Evolutionary conservation across 169 alveolate species (phyloP).

Genomic region (Eimeria maxima): DNA sequence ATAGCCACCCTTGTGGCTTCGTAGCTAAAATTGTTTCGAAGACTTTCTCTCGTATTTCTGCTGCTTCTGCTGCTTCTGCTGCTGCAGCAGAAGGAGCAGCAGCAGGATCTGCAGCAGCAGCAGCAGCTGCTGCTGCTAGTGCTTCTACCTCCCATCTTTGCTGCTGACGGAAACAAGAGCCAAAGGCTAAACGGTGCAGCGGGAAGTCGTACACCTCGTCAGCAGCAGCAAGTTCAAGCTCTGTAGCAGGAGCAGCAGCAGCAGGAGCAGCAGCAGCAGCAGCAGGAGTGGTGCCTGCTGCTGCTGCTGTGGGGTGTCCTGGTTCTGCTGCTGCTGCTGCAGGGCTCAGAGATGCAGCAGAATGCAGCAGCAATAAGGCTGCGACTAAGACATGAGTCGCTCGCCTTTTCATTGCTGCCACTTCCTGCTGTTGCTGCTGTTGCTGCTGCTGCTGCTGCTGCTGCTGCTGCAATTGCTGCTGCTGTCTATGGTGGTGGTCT

Average conservation of each 20-base stretch:
- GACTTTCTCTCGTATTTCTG: not conserved
- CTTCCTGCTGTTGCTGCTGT: conserved; percentile 21
- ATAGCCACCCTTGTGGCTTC: conserved; percentile 38
- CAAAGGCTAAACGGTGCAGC: conserved; percentile 71
- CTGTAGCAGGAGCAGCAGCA: conserved; percentile 9
- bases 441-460: not conserved
- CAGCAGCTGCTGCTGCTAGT: conserved; percentile 13
- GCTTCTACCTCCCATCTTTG: not conserved
- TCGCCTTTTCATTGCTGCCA: not conserved
- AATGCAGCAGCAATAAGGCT: not conserved
- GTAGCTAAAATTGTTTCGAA: not conserved
- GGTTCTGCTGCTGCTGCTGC: not conserved
- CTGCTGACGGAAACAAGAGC: not conserved
- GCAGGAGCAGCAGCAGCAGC: too few relatives aligned
- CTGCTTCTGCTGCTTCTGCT: too few relatives aligned
- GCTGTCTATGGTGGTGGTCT: too few relatives aligned
- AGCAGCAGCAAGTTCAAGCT: conserved; percentile 4
- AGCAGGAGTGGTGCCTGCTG: not conserved
- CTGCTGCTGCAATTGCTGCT: too few relatives aligned
- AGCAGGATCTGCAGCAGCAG: not conserved
- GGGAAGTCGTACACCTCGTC: conserved; percentile 30
- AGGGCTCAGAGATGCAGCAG: conserved; percentile 12
- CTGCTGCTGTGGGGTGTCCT: not conserved
- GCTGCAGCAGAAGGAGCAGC: not conserved
- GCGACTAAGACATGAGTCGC: not conserved